phyloP scores from a whole-genome alignment of 1,139 yeast genomes.

The Yamadazyma aaseri region DNA sequence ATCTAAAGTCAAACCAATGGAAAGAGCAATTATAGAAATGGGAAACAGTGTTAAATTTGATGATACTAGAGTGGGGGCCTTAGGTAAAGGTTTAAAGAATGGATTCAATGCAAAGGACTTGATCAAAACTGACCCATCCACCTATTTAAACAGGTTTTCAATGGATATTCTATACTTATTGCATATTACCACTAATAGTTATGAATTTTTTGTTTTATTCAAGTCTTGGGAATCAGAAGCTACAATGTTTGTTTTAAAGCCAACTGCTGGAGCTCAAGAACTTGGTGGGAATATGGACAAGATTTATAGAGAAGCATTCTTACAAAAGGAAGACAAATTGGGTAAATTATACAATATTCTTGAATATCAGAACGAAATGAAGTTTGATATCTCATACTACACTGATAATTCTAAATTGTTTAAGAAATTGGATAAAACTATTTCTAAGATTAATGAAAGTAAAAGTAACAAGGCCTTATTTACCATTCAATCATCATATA shows the following conservation, averaged over 20 bases:
- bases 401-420: constrained; percentile 48
- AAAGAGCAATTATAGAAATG: constrained; percentile 73
- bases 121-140: constrained; percentile 41
- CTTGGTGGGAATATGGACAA: constrained; percentile 54
- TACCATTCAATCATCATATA: constrained; percentile 71
- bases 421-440: constrained; percentile 51
- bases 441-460: constrained; percentile 63
- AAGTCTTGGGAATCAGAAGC: constrained; percentile 62
- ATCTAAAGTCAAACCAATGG: constrained; percentile 61
- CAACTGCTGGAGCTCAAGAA: constrained; percentile 67
- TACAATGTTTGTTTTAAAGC: constrained; percentile 62
- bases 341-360: constrained; percentile 44
- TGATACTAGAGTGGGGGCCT: constrained; percentile 68
- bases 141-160: constrained; percentile 53
- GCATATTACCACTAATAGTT: constrained; percentile 73
- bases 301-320: constrained; percentile 53
- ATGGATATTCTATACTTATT: constrained; percentile 67
- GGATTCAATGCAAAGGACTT: constrained; percentile 76
- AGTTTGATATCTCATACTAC: constrained; percentile 53
- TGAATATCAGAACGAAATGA: constrained; percentile 49
- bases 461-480: constrained; percentile 66
- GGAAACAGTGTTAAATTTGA: constrained; percentile 75
- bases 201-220: constrained; percentile 71
- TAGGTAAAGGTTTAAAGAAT: constrained; percentile 82
- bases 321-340: constrained; percentile 46